phyloP scores from a whole-genome alignment of 2,329 filamentous ascomycete genomes.

The Hypoxylon sp. region DNA sequence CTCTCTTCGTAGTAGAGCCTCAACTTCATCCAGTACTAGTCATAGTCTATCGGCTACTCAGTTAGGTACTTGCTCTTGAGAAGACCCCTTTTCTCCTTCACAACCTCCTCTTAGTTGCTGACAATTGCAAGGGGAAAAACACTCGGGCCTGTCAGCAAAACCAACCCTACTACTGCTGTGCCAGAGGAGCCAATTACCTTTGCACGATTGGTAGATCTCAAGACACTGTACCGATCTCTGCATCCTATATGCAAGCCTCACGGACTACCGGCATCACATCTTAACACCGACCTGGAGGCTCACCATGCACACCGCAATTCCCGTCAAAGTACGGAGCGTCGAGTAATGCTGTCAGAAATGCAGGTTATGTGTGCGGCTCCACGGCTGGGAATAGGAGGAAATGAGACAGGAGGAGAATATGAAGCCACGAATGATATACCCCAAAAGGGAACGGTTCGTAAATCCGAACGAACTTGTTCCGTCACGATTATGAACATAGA shows the following conservation, averaged over 20 bases:
- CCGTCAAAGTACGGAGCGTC: not conserved
- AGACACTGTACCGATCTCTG: constrained; percentile 24
- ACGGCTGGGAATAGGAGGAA: not conserved
- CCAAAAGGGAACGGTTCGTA: constrained; percentile 10
- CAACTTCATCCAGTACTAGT: not conserved
- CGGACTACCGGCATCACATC: constrained; percentile 35
- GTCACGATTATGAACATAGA: not conserved
- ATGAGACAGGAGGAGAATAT: not conserved
- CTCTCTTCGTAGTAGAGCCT: not conserved
- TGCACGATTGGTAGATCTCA: constrained; percentile 2
- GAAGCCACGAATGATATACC: constrained; percentile 24
- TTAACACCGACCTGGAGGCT: constrained; percentile 8
- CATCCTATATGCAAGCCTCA: constrained; percentile 33
- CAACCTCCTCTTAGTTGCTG: not conserved
- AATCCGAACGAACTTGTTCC: constrained; percentile 18
- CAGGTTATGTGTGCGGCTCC: constrained; percentile 1
- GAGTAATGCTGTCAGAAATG: not conserved
- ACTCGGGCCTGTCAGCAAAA: not conserved
- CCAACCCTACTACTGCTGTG: not conserved
- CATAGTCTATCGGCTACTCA: not conserved
- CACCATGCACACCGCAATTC: not conserved
- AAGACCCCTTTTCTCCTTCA: not conserved
- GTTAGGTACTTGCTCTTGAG: not conserved
- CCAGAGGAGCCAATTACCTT: constrained; percentile 18
- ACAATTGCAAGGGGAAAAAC: not conserved